phyloP scores from a whole-genome alignment of 2,329 filamentous ascomycete genomes.

The Pseudogymnoascus sp. region DNA sequence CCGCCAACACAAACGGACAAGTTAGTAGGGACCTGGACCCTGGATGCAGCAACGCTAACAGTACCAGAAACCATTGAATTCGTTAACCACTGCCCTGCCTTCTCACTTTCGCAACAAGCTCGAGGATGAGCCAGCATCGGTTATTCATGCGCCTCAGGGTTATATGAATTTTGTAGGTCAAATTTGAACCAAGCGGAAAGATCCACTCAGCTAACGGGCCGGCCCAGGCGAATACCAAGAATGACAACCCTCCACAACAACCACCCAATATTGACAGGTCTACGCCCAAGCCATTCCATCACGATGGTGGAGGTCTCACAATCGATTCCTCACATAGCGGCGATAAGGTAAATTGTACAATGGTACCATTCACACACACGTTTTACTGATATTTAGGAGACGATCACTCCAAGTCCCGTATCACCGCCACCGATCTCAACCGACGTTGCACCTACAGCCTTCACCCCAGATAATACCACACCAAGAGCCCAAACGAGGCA shows the following conservation, averaged over 20 bases:
- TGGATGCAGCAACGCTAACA: neutral
- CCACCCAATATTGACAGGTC: constrained; percentile 10
- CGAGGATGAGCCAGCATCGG: constrained; percentile 75
- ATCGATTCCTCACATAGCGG: constrained; percentile 12
- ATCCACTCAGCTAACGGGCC: constrained; percentile 2
- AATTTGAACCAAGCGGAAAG: neutral
- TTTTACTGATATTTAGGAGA: constrained; percentile 15
- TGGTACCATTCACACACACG: neutral
- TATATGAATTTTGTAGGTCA: constrained; percentile 68
- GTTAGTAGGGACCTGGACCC: constrained; percentile 1
- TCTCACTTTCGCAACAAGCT: constrained; percentile 49
- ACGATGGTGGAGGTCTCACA: neutral
- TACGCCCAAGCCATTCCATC: constrained; percentile 7
- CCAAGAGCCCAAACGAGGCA: constrained; percentile 76
- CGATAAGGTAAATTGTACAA: constrained; percentile 21
- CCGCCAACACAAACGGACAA: constrained; percentile 26
- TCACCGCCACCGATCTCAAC: constrained; percentile 67
- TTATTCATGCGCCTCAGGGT: constrained; percentile 81
- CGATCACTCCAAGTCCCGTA: constrained; percentile 22
- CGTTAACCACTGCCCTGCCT: constrained; percentile 46
- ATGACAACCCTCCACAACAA: constrained; percentile 16
- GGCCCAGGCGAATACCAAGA: constrained; percentile 15
- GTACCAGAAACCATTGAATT: neutral
- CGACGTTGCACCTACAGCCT: constrained; percentile 56
- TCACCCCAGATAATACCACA: constrained; percentile 62